These are phyloP conservation scores for Pleodorina starrii DNA, from an alignment of 139 green algal species.

Conservation along the genomic window DNA sequence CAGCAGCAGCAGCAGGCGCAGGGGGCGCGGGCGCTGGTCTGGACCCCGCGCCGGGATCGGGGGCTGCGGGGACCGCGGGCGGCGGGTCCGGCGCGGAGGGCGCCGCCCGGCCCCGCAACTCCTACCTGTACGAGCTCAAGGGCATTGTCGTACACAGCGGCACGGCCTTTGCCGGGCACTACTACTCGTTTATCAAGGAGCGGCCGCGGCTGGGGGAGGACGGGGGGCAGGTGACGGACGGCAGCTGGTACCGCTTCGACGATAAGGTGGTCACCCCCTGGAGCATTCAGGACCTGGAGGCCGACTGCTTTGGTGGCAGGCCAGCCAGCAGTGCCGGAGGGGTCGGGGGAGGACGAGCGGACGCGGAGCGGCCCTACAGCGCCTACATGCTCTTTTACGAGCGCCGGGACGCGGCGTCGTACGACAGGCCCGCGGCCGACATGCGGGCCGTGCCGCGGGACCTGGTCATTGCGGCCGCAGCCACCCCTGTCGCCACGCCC, in stretches of 20 bases:
- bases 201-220: slow-evolving; percentile 38
- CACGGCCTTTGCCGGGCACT: slow-evolving; percentile 95
- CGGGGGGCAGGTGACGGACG: slow-evolving; percentile 31
- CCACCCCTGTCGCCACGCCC: not conserved
- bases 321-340: not conserved
- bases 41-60: not conserved
- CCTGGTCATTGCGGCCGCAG: not conserved
- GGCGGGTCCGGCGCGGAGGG: not conserved
- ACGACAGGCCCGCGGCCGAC: slow-evolving; percentile 8
- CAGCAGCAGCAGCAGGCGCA: not conserved
- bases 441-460: slow-evolving; percentile 7
- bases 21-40: not conserved
- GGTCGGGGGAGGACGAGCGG: not conserved
- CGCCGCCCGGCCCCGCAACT: not conserved
- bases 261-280: slow-evolving; percentile 87
- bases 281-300: slow-evolving; percentile 81
- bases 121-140: slow-evolving; percentile 88
- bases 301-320: slow-evolving; percentile 89
- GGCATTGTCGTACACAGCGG: slow-evolving; percentile 95
- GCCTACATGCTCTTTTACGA: slow-evolving; percentile 99
- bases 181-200: slow-evolving; percentile 95
- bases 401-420: slow-evolving; percentile 48
- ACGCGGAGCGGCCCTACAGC: slow-evolving; percentile 83
- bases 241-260: slow-evolving; percentile 90
- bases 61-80: not conserved